These are phyloP conservation scores for Chaetomiaceae sp. DNA, from an alignment of 2,329 filamentous ascomycete genomes.

Conservation along the genomic window DNA sequence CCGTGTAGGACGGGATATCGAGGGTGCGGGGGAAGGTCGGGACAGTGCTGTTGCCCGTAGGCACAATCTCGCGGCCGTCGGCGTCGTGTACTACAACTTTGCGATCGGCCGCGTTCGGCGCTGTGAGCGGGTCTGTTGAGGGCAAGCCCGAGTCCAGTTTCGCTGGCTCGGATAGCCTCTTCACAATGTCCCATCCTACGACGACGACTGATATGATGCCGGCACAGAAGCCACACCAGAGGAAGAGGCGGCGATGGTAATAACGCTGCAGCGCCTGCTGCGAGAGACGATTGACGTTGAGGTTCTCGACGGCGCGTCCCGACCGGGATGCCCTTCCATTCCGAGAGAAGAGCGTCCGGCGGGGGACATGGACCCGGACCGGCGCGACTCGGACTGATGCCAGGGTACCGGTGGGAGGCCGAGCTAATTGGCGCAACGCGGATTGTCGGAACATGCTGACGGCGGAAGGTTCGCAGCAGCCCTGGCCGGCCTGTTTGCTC, in stretches of 20 bases:
- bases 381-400: background rate
- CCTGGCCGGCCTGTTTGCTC: background rate
- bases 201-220: conserved; percentile 48
- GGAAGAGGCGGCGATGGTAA: conserved; percentile 46
- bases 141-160: conserved; percentile 42
- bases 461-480: background rate
- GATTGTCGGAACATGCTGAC: conserved; percentile 31
- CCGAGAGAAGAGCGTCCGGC: conserved; percentile 35
- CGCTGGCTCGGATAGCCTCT: conserved; percentile 30
- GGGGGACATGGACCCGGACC: conserved; percentile 16
- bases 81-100: conserved; percentile 60
- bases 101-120: conserved; percentile 45
- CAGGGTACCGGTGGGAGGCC: conserved; percentile 11
- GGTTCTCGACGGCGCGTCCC: conserved; percentile 39
- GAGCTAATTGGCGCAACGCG: conserved; percentile 25
- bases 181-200: conserved; percentile 48
- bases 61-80: conserved; percentile 68
- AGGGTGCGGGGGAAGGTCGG: conserved; percentile 73
- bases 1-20: conserved; percentile 47
- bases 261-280: conserved; percentile 46
- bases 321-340: conserved; percentile 13
- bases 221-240: conserved; percentile 46
- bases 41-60: conserved; percentile 76
- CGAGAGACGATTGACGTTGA: conserved; percentile 47
- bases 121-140: conserved; percentile 42